phyloP scores from a whole-genome alignment of 176 grass and related monocot species.

The Aegilops bicornis region DNA sequence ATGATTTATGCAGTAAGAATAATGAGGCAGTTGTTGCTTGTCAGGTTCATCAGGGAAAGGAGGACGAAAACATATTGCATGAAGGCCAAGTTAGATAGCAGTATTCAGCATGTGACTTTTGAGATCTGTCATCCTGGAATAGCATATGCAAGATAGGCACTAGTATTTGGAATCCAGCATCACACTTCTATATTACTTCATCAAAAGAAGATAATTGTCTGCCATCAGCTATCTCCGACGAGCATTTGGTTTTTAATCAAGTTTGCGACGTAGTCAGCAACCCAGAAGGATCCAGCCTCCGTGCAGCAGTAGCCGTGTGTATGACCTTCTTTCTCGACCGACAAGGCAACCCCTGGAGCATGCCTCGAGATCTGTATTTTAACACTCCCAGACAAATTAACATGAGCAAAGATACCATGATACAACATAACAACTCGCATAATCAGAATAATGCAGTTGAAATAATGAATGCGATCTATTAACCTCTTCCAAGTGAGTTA shows the following conservation, averaged over 20 bases:
- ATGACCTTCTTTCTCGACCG: conserved; percentile 77
- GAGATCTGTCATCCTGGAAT: neutral
- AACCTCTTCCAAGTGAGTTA: conserved; percentile 8
- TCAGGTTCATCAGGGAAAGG: too few species aligned
- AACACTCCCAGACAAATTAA: neutral
- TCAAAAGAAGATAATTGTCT: neutral
- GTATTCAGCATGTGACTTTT: neutral
- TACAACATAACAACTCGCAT: neutral
- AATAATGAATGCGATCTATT: neutral
- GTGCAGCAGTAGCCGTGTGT: conserved; percentile 83
- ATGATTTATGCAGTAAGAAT: too few species aligned
- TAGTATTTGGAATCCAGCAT: neutral
- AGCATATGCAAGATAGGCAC: neutral
- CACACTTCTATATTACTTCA: neutral
- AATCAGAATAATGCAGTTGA: neutral
- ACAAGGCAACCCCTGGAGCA: conserved; percentile 45
- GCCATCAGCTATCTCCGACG: neutral
- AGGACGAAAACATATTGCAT: too few species aligned
- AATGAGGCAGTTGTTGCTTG: too few species aligned
- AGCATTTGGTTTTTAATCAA: conserved; percentile 50
- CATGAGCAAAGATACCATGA: neutral
- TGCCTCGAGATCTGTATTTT: conserved; percentile 44
- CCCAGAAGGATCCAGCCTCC: conserved; percentile 66
- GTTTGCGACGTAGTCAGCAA: conserved; percentile 42
- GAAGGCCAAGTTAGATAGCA: too few species aligned